Conservation (phyloP, 805 yeast species). For the Yarrowia sp. region DNA sequence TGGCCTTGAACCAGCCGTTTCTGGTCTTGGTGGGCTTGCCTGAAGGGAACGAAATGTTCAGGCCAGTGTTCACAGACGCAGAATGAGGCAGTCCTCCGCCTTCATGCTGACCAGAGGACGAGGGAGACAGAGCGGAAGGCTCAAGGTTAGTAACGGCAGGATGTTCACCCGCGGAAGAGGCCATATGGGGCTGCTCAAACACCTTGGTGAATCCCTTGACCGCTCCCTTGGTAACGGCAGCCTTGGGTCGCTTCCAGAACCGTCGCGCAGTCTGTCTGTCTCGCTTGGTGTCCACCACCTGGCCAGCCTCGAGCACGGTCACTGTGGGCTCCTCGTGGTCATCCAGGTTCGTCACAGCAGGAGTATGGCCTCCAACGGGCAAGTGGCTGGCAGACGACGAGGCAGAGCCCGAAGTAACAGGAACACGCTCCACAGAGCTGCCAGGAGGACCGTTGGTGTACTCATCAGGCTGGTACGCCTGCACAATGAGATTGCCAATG, state of each 20-base stretch:
- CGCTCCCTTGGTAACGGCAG: slow-evolving; percentile 50
- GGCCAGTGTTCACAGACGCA: slow-evolving; percentile 39
- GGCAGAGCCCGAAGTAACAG: slow-evolving; percentile 13
- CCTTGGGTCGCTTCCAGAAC: slow-evolving; percentile 51
- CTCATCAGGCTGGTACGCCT: slow-evolving; percentile 38
- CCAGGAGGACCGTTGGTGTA: slow-evolving; percentile 37
- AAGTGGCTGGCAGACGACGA: slow-evolving; percentile 12
- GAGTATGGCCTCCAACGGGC: slow-evolving; percentile 31
- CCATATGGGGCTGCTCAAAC: slow-evolving; percentile 45
- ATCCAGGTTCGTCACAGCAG: slow-evolving; percentile 40
- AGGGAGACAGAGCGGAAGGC: slow-evolving; percentile 23
- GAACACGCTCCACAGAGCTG: slow-evolving; percentile 35
- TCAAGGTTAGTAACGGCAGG: slow-evolving; percentile 37
- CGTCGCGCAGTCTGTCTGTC: slow-evolving; percentile 44
- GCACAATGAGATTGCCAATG: slow-evolving; percentile 31
- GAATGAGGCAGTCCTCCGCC: slow-evolving; percentile 4
- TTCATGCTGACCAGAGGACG: slow-evolving; percentile 25
- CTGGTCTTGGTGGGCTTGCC: slow-evolving; percentile 14
- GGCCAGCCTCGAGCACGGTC: slow-evolving; percentile 46
- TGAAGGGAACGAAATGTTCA: slow-evolving; percentile 43
- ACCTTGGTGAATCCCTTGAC: slow-evolving; percentile 49
- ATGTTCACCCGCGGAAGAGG: slow-evolving; percentile 2
- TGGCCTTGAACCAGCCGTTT: slow-evolving; percentile 43
- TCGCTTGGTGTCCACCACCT: slow-evolving; percentile 43
- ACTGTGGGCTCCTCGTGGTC: slow-evolving; percentile 46